These are phyloP conservation scores for Xylaria longipes DNA, from an alignment of 495 filamentous ascomycete genomes.

Conservation along the genomic window DNA sequence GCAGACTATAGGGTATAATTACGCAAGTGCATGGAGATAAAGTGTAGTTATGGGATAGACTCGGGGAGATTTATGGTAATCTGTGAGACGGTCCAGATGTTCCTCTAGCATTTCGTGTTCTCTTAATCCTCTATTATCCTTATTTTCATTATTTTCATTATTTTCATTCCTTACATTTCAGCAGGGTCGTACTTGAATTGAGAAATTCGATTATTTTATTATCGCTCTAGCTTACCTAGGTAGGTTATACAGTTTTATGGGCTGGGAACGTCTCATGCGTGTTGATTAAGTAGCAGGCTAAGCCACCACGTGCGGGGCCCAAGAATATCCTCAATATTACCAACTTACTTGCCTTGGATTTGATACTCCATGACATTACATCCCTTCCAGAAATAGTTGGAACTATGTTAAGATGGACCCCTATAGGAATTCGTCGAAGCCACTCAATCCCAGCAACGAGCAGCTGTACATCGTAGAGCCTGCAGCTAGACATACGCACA, in stretches of 20 bases:
- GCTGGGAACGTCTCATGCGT: not conserved
- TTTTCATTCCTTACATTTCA: not conserved
- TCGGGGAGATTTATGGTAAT: not conserved
- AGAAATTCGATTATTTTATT: not conserved
- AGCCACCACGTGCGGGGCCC: not conserved
- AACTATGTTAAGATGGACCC: not conserved
- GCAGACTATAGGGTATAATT: not conserved
- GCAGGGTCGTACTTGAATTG: not conserved
- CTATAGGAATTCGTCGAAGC: not conserved
- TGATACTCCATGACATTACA: too few relatives aligned
- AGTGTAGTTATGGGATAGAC: not conserved
- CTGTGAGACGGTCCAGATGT: not conserved
- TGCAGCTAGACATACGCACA: conserved; percentile 46
- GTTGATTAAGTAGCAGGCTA: not conserved
- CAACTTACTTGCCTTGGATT: not conserved
- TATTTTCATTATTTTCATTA: not conserved
- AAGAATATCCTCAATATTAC: not conserved
- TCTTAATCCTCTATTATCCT: not conserved
- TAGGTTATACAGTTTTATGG: not conserved
- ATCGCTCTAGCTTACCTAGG: not conserved
- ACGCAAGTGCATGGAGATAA: too few relatives aligned
- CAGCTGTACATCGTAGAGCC: conserved; percentile 4
- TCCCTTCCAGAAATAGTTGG: not conserved
- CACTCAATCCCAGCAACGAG: not conserved
- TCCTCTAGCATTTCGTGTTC: not conserved